These are phyloP conservation scores for Cnidoscolus chayamansa DNA, from an alignment of 441 rosid species.

Conservation along the genomic window DNA sequence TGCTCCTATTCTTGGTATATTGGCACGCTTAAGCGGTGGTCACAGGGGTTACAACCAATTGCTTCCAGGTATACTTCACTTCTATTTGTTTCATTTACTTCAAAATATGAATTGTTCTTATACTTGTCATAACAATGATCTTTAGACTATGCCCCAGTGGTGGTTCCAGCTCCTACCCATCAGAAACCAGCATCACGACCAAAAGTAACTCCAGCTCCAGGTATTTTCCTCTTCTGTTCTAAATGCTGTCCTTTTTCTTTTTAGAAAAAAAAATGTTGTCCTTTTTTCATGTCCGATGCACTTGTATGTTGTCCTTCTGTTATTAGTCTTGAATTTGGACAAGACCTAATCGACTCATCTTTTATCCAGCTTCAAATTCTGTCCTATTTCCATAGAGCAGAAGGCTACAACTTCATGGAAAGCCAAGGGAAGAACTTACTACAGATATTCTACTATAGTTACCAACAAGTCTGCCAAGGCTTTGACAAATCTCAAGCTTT, in stretches of 20 bases:
- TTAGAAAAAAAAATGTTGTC: too few relatives aligned
- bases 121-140: slow-evolving; percentile 6
- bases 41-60: slow-evolving; percentile 79
- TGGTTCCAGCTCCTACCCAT: slow-evolving; percentile 52
- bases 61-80: slow-evolving; percentile 67
- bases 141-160: slow-evolving; percentile 32
- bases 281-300: too few relatives aligned
- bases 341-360: slow-evolving; percentile 1
- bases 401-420: slow-evolving; percentile 75
- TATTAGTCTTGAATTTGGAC: background rate
- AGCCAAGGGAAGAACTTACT: slow-evolving; percentile 60
- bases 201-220: slow-evolving; percentile 53
- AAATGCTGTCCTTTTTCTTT: too few relatives aligned
- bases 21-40: slow-evolving; percentile 75
- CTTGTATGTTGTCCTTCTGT: too few relatives aligned
- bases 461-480: slow-evolving; percentile 71
- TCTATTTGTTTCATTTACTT: background rate
- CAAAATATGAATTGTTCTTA: background rate
- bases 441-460: slow-evolving; percentile 73
- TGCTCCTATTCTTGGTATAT: slow-evolving; percentile 85
- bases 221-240: slow-evolving; percentile 28
- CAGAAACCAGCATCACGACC: slow-evolving; percentile 46
- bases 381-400: slow-evolving; percentile 64
- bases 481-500: slow-evolving; percentile 60
- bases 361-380: slow-evolving; percentile 45